Conservation (phyloP, 108 stramenopile species). For the Nitzschia inconspicua region DNA sequence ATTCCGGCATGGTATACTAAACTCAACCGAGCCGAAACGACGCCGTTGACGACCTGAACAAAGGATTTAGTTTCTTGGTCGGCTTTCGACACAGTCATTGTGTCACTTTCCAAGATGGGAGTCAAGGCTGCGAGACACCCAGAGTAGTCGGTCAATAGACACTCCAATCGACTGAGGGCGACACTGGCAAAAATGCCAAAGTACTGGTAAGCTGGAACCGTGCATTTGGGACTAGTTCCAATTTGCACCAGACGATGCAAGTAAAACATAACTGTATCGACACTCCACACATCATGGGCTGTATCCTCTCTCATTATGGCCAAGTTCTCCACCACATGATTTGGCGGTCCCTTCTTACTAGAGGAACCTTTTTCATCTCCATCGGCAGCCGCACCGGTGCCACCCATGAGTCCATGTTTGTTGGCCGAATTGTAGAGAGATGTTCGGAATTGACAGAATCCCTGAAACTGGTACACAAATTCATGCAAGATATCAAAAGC, state of each 20-base stretch:
- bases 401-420: conserved; percentile 37
- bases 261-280: conserved; percentile 89
- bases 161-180: conserved; percentile 90
- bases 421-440: conserved; percentile 59
- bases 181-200: conserved; percentile 93
- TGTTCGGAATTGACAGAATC: conserved; percentile 94
- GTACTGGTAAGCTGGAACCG: conserved; percentile 67
- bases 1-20: conserved; percentile 94
- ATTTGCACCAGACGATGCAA: conserved; percentile 83
- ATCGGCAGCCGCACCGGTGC: background rate
- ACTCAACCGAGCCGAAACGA: conserved; percentile 85
- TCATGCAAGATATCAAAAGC: conserved; percentile 98
- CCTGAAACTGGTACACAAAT: conserved; percentile 98
- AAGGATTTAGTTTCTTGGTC: conserved; percentile 55
- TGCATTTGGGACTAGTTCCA: conserved; percentile 49
- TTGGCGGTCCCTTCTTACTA: conserved; percentile 22
- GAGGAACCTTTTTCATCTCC: conserved; percentile 1
- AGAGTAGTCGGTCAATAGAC: conserved; percentile 93
- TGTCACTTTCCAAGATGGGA: conserved; percentile 51
- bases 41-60: conserved; percentile 60
- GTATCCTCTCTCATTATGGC: conserved; percentile 46
- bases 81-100: conserved; percentile 20
- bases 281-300: conserved; percentile 87
- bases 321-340: conserved; percentile 73
- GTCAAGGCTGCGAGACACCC: conserved; percentile 71